Percentiles rank a stretch among this genome's conserved stretches.
Evolutionary conservation across 2,329 filamentous ascomycete species (phyloP).

Genomic region (Colletotrichum tropicicola): DNA sequence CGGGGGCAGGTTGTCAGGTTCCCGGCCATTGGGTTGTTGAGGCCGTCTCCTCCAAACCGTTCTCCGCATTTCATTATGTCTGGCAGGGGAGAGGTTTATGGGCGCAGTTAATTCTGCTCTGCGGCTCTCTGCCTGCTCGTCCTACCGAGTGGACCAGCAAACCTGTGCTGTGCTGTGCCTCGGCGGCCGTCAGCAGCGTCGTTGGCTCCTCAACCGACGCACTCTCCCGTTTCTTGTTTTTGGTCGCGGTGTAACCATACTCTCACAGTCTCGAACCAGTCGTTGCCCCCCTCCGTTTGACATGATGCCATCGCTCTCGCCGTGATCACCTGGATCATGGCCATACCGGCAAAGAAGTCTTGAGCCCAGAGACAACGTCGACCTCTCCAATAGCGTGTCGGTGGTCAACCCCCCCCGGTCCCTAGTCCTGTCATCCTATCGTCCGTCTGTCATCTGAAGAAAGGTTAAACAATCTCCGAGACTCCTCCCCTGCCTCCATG

Average conservation of each 20-base stretch:
- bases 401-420: background rate
- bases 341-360: too few species aligned
- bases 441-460: background rate
- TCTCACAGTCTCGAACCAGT: background rate
- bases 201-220: conserved; percentile 19
- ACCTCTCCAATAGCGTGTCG: background rate
- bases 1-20: background rate
- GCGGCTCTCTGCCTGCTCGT: conserved; percentile 6
- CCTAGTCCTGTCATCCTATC: background rate
- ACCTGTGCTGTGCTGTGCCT: background rate
- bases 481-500: background rate
- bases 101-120: background rate
- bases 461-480: background rate
- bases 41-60: background rate
- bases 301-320: background rate
- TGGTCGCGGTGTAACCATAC: background rate
- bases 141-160: background rate
- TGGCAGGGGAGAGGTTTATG: background rate
- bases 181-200: background rate
- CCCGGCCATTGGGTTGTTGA: background rate
- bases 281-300: background rate
- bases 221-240: background rate
- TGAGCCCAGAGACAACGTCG: background rate
- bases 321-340: too few species aligned
- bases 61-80: conserved; percentile 1